Evolutionary conservation across 768 basidiomycete species (phyloP).

Genomic region (Lactarius sp.): DNA sequence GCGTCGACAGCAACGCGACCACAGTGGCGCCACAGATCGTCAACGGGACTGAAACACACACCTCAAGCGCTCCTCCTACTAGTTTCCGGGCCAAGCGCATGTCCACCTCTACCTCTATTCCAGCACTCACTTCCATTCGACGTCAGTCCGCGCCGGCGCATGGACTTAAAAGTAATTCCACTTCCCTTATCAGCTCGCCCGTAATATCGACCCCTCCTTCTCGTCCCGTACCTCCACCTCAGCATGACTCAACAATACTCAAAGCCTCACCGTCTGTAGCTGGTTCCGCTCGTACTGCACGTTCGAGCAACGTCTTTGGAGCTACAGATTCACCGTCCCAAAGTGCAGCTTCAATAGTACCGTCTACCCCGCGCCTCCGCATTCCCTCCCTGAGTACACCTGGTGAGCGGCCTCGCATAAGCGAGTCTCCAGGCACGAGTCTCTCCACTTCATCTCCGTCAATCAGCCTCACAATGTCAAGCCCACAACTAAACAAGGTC

Average conservation of each 20-base stretch:
- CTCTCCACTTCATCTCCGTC: constrained; percentile 25
- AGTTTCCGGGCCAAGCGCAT: constrained; percentile 35
- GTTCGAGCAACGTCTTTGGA: constrained; percentile 27
- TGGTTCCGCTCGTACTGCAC: constrained; percentile 28
- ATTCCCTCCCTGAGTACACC: constrained; percentile 45
- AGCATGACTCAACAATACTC: neutral
- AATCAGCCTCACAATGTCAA: constrained; percentile 21
- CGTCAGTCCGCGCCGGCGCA: constrained; percentile 26
- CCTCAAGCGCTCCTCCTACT: constrained; percentile 35
- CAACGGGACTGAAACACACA: constrained; percentile 18
- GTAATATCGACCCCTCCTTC: constrained; percentile 30
- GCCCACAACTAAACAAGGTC: constrained; percentile 12
- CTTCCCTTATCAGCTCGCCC: constrained; percentile 29
- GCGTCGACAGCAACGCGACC: constrained; percentile 39
- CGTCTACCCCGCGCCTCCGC: constrained; percentile 37
- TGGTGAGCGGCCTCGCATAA: constrained; percentile 29
- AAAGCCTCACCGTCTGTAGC: constrained; percentile 31
- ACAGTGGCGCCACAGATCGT: constrained; percentile 39
- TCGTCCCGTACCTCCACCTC: constrained; percentile 22
- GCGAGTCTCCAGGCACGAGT: constrained; percentile 23
- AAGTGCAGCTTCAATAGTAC: constrained; percentile 16
- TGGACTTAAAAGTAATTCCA: constrained; percentile 24
- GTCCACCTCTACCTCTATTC: constrained; percentile 28
- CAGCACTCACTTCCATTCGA: constrained; percentile 26
- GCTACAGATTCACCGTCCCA: constrained; percentile 22